phyloP scores from a whole-genome alignment of 2,329 filamentous ascomycete species.

The Trichoderma gracile region DNA sequence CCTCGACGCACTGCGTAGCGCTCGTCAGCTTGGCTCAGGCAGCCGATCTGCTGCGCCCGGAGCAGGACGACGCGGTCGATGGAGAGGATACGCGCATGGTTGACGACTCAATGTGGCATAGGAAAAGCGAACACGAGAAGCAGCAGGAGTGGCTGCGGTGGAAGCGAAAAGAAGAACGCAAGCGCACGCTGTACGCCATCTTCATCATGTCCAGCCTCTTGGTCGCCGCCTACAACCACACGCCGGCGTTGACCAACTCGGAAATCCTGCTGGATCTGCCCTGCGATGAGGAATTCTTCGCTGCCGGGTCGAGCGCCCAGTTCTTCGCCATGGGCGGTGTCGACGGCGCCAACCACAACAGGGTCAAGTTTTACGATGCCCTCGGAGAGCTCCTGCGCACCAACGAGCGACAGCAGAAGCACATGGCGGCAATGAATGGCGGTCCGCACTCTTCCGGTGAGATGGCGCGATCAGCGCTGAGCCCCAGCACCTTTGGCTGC shows the following conservation, averaged over 20 bases:
- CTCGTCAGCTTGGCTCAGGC: conserved; percentile 88
- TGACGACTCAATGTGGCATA: conserved; percentile 52
- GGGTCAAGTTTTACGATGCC: conserved; percentile 77
- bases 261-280: conserved; percentile 88
- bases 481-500: conserved; percentile 89
- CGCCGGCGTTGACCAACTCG: conserved; percentile 88
- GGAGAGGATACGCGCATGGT: conserved; percentile 58
- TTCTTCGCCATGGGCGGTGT: conserved; percentile 79
- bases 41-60: conserved; percentile 64
- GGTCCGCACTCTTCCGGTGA: conserved; percentile 38
- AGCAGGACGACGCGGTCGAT: conserved; percentile 36
- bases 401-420: conserved; percentile 63
- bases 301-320: conserved; percentile 76
- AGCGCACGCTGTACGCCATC: conserved; percentile 86
- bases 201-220: conserved; percentile 90
- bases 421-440: conserved; percentile 23
- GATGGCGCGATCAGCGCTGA: conserved; percentile 62
- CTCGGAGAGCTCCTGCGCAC: conserved; percentile 78
- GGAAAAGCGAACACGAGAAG: conserved; percentile 54
- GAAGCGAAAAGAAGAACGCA: conserved; percentile 87
- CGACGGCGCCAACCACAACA: conserved; percentile 66
- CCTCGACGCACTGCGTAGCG: conserved; percentile 86
- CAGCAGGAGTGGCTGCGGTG: conserved; percentile 73
- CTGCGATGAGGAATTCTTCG: conserved; percentile 89
- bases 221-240: conserved; percentile 90